Percentiles rank a stretch among this genome's conserved stretches.
These are phyloP conservation scores for Magnusiomyces sp. DNA, from an alignment of 1,139 yeast species.

Conservation along the genomic window DNA sequence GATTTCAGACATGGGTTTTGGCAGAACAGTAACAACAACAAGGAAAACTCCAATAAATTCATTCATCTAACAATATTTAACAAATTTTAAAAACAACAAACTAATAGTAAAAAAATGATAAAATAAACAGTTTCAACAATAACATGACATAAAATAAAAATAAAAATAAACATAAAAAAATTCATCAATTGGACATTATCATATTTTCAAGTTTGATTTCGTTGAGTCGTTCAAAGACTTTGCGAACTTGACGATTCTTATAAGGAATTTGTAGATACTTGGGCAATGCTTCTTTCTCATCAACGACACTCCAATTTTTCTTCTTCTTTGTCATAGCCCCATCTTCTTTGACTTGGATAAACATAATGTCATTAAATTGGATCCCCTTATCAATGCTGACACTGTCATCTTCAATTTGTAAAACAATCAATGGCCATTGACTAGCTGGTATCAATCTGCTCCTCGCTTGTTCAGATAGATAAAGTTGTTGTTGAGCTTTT, in stretches of 20 bases:
- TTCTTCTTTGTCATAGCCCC: neutral
- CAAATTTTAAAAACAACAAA: no score
- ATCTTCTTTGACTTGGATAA: neutral
- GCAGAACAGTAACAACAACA: no score
- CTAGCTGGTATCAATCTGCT: neutral
- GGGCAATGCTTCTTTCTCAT: neutral
- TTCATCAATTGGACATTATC: no score
- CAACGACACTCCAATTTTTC: neutral
- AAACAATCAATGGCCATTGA: constrained; percentile 11
- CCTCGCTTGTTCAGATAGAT: neutral
- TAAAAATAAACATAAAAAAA: no score
- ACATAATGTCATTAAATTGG: constrained; percentile 9
- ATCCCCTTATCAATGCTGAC: constrained; percentile 9
- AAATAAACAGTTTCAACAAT: no score
- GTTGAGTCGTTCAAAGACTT: neutral
- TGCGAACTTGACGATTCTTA: neutral
- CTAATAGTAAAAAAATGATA: no score
- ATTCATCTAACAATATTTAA: no score
- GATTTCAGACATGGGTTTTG: no score
- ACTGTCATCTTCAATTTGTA: constrained; percentile 10
- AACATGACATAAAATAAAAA: no score
- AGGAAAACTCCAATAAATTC: no score
- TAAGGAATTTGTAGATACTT: neutral
- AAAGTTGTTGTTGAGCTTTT: neutral
- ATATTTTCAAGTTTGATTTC: no score